These are phyloP conservation scores for Syzygium grande DNA, from an alignment of 345 rosid genomes.

Conservation along the genomic window DNA sequence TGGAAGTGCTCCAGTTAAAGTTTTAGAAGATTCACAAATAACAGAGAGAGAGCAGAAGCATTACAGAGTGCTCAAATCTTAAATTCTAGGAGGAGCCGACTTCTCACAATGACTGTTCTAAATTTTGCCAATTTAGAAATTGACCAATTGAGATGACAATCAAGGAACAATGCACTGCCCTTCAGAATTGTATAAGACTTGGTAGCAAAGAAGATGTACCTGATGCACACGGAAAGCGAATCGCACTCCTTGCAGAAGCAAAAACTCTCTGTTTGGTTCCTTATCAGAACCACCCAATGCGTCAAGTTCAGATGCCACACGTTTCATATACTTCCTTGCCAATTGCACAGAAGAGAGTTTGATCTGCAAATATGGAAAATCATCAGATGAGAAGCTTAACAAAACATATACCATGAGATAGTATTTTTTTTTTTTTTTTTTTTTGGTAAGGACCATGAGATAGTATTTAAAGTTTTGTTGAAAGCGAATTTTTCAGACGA, in stretches of 20 bases:
- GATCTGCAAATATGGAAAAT: conserved; percentile 41
- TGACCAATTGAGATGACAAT: background rate
- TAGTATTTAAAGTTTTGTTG: background rate
- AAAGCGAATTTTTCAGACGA: background rate
- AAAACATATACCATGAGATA: background rate
- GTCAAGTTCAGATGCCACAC: conserved; percentile 83
- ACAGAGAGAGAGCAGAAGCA: background rate
- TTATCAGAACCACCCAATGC: conserved; percentile 67
- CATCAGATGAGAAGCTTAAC: background rate
- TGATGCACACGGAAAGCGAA: conserved; percentile 97
- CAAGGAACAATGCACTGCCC: background rate
- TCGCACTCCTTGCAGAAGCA: conserved; percentile 88
- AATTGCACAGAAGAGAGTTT: conserved; percentile 91
- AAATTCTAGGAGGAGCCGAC: background rate
- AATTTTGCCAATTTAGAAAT: background rate
- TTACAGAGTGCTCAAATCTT: background rate
- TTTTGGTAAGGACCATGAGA: too few relatives aligned
- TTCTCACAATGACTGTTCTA: background rate
- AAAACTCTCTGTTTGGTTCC: conserved; percentile 90
- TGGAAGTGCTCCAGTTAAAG: background rate
- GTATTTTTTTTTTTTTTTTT: too few relatives aligned
- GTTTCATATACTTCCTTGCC: conserved; percentile 95
- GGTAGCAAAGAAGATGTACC: conserved; percentile 26
- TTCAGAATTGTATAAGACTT: background rate
- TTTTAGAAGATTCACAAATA: background rate